A percentile compares a stretch with the other conserved stretches of the same genome.
Conservation (phyloP, 2,329 filamentous ascomycete genomes). For the Daldinia sp. region DNA sequence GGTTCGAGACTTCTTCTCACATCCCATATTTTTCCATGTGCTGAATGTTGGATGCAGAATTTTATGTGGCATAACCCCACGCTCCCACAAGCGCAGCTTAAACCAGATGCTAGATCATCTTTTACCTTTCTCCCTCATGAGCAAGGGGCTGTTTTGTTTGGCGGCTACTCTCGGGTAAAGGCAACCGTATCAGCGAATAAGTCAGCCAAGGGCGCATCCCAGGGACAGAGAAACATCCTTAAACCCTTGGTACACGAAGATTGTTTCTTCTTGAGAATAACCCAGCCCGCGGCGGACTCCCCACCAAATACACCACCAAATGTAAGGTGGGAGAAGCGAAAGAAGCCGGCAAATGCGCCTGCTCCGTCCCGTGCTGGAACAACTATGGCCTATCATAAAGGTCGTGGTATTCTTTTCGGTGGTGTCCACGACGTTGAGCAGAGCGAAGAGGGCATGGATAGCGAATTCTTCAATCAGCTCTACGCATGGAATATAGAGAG, state of each 20-base stretch:
- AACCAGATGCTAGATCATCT: constrained; percentile 89
- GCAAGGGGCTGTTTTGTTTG: constrained; percentile 86
- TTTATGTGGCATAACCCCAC: constrained; percentile 84
- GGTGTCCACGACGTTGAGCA: constrained; percentile 94
- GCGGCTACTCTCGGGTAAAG: constrained; percentile 94
- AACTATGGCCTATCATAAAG: constrained; percentile 94
- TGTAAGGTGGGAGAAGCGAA: constrained; percentile 90
- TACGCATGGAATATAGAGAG: constrained; percentile 95
- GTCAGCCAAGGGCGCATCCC: constrained; percentile 67
- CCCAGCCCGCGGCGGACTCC: constrained; percentile 73
- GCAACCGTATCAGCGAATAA: constrained; percentile 68
- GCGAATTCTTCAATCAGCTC: constrained; percentile 93
- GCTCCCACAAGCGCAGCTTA: constrained; percentile 79
- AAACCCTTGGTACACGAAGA: constrained; percentile 94
- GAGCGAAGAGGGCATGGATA: constrained; percentile 93
- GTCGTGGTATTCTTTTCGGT: constrained; percentile 90
- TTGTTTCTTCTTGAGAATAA: constrained; percentile 89
- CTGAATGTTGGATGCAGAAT: constrained; percentile 58
- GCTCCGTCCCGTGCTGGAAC: constrained; percentile 84
- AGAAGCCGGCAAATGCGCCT: constrained; percentile 89
- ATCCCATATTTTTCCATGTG: not conserved
- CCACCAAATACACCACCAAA: constrained; percentile 71
- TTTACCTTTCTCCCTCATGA: constrained; percentile 94
- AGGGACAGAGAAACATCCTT: constrained; percentile 74
- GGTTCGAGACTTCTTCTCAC: constrained; percentile 26